phyloP scores from a whole-genome alignment of 1,139 yeast genomes.

The Hyphopichia buzzinii region DNA sequence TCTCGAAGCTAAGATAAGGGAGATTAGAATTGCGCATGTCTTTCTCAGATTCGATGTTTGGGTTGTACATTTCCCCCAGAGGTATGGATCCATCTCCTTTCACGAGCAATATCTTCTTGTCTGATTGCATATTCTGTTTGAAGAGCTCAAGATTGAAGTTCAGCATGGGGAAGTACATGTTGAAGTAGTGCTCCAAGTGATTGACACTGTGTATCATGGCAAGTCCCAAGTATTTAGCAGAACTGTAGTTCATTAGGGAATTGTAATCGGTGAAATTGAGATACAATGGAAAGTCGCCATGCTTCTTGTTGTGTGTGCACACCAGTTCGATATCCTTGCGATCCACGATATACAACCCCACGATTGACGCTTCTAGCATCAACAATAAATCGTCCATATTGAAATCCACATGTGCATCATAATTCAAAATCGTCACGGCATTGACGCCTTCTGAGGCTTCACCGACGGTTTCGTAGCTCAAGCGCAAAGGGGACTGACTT shows the following conservation, averaged over 20 bases:
- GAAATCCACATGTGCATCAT: conserved; percentile 23
- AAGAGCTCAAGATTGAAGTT: conserved; percentile 8
- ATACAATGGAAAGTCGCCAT: conserved; percentile 15
- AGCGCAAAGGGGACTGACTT: conserved; percentile 43
- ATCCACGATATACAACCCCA: conserved; percentile 43
- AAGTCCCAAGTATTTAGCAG: conserved; percentile 34
- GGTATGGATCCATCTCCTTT: conserved; percentile 66
- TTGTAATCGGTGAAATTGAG: conserved; percentile 16
- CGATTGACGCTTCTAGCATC: conserved; percentile 54
- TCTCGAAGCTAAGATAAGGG: conserved; percentile 56
- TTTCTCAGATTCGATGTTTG: conserved; percentile 4
- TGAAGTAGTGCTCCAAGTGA: conserved; percentile 32
- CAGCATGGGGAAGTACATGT: conserved; percentile 56
- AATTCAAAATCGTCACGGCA: conserved; percentile 36
- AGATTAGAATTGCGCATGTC: conserved; percentile 11
- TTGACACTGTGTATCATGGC: conserved; percentile 67
- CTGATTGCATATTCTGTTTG: conserved; percentile 9
- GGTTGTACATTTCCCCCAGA: conserved; percentile 29
- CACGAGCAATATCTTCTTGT: conserved; percentile 44
- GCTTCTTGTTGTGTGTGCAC: not conserved
- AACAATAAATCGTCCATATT: conserved; percentile 36
- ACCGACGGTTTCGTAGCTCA: conserved; percentile 36
- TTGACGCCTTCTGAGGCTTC: conserved; percentile 29
- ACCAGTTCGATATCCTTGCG: conserved; percentile 5
- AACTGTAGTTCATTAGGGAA: conserved; percentile 13